phyloP scores from a whole-genome alignment of 1,284 basidiomycete genomes.

The Pseudozyma hubeiensis region DNA sequence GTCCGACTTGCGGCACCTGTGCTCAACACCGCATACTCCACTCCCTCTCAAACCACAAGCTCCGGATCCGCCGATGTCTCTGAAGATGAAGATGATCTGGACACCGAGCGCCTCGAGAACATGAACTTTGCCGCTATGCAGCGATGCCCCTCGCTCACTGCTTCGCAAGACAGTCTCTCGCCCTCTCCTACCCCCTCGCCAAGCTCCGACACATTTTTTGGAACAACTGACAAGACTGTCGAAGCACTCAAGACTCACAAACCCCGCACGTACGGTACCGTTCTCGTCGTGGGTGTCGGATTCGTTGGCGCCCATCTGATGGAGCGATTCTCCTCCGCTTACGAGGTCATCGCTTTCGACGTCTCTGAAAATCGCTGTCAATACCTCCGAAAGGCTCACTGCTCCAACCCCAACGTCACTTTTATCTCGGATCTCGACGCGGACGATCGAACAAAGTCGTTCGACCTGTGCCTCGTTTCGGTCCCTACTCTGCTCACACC shows the following conservation, averaged over 20 bases:
- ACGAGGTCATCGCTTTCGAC: conserved; percentile 39
- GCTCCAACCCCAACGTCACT: conserved; percentile 36
- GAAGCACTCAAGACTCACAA: conserved; percentile 6
- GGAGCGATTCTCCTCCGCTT: conserved; percentile 37
- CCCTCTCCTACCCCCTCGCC: conserved; percentile 29
- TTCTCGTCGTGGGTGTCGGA: conserved; percentile 35
- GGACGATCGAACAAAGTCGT: conserved; percentile 21
- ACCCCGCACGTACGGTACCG: conserved; percentile 22
- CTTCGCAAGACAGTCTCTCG: conserved; percentile 26
- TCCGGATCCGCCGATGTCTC: conserved; percentile 8
- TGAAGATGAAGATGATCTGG: conserved; percentile 22
- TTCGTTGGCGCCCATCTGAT: conserved; percentile 40
- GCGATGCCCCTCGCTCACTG: conserved; percentile 33
- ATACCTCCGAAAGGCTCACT: conserved; percentile 24
- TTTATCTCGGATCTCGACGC: conserved; percentile 31
- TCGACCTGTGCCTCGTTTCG: conserved; percentile 38
- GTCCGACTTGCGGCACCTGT: conserved; percentile 17
- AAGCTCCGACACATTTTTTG: conserved; percentile 17
- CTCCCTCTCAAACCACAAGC: background rate
- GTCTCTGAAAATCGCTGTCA: conserved; percentile 29
- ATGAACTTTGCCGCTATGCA: conserved; percentile 22
- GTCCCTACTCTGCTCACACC: conserved; percentile 38
- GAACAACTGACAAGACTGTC: background rate
- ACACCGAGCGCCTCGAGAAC: conserved; percentile 14
- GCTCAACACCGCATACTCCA: conserved; percentile 10